These are phyloP conservation scores for Coffea humblotiana DNA, from an alignment of 305 asterid genomes.

Conservation along the genomic window DNA sequence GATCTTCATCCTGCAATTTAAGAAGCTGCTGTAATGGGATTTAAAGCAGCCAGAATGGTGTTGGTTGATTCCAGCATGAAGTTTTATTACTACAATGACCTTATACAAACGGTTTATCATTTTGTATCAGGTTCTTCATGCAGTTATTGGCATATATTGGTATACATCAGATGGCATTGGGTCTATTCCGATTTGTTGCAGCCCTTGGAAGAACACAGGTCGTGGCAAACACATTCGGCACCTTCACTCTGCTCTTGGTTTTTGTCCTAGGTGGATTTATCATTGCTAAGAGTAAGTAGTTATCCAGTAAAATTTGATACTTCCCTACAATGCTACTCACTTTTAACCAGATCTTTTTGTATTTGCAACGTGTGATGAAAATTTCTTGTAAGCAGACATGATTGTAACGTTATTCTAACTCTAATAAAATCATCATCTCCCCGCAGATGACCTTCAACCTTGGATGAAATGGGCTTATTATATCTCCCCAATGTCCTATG, in stretches of 20 bases:
- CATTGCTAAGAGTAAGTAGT: constrained; percentile 67
- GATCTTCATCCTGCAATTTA: neutral
- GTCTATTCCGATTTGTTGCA: constrained; percentile 76
- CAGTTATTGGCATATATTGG: constrained; percentile 83
- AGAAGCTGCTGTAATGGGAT: neutral
- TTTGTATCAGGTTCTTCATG: constrained; percentile 62
- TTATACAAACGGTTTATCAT: constrained; percentile 5
- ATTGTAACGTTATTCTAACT: neutral
- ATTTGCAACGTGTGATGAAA: neutral
- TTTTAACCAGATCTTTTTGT: neutral
- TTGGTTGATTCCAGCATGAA: neutral
- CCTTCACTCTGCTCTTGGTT: constrained; percentile 76
- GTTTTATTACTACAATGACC: neutral
- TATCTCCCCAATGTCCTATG: constrained; percentile 87
- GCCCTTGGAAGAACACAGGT: constrained; percentile 88
- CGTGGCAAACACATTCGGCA: constrained; percentile 77
- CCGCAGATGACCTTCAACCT: constrained; percentile 72
- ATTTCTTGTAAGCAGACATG: neutral
- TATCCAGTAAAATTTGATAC: neutral
- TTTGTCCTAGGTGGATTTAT: constrained; percentile 94
- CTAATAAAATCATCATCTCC: too few relatives aligned
- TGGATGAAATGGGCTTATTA: constrained; percentile 89
- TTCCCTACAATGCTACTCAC: neutral
- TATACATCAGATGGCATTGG: constrained; percentile 85
- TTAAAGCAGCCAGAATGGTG: neutral